These are phyloP conservation scores for Harringtonia lauricola DNA, from an alignment of 2,329 filamentous ascomycete species.

Conservation along the genomic window DNA sequence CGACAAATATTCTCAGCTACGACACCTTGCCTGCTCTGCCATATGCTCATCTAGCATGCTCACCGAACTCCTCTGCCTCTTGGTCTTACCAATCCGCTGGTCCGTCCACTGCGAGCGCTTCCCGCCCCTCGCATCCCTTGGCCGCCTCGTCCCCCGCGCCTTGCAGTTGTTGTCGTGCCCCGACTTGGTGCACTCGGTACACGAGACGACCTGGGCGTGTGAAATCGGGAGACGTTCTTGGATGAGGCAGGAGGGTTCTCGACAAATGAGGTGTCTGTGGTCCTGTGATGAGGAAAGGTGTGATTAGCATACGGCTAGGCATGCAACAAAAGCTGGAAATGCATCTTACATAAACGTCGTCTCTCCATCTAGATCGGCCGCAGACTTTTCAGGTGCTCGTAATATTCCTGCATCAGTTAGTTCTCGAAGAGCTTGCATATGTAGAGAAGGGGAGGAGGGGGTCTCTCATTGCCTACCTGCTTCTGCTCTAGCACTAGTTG, in stretches of 20 bases:
- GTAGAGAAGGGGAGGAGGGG: too few species aligned
- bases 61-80: slow-evolving; percentile 35
- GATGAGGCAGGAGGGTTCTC: slow-evolving; percentile 62
- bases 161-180: slow-evolving; percentile 19
- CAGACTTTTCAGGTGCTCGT: slow-evolving; percentile 17
- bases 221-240: slow-evolving; percentile 35
- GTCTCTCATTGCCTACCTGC: too few species aligned
- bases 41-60: slow-evolving; percentile 11
- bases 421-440: not conserved
- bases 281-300: slow-evolving; percentile 37
- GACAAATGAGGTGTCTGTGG: slow-evolving; percentile 83
- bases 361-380: slow-evolving; percentile 44
- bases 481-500: not conserved
- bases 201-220: slow-evolving; percentile 35
- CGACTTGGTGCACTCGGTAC: slow-evolving; percentile 31
- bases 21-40: too few species aligned
- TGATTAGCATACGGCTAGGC: not conserved
- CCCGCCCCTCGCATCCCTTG: slow-evolving; percentile 19
- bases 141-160: slow-evolving; percentile 20
- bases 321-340: not conserved
- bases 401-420: slow-evolving; percentile 5
- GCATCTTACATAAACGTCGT: slow-evolving; percentile 69
- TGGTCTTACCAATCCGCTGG: slow-evolving; percentile 34
- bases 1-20: not conserved
- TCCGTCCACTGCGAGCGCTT: slow-evolving; percentile 22